Percentiles rank a stretch among this genome's conserved stretches.
phyloP scores from a whole-genome alignment of 306 rosid species.

The Erythrophleum fordii region DNA sequence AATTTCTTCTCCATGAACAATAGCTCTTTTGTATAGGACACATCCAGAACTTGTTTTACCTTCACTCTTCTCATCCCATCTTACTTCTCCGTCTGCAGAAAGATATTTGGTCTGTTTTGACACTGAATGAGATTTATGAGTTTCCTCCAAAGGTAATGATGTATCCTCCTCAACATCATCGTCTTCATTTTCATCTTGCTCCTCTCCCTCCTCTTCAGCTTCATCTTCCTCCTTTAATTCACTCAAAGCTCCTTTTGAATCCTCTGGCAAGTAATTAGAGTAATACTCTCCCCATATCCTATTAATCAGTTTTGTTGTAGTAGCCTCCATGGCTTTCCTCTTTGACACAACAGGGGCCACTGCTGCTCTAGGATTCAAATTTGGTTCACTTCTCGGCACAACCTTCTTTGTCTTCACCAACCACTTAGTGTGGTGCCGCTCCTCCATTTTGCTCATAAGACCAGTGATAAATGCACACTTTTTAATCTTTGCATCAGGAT shows the following conservation, averaged over 20 bases:
- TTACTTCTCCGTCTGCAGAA: slow-evolving; percentile 50
- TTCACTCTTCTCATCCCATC: slow-evolving; percentile 66
- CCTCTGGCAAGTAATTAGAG: slow-evolving; percentile 77
- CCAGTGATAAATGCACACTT: slow-evolving; percentile 81
- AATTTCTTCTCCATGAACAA: slow-evolving; percentile 66
- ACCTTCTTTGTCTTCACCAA: slow-evolving; percentile 66
- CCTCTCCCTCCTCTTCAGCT: slow-evolving; percentile 51
- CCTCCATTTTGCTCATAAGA: slow-evolving; percentile 83
- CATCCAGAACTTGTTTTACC: slow-evolving; percentile 68
- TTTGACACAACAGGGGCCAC: slow-evolving; percentile 70
- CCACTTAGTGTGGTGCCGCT: slow-evolving; percentile 95
- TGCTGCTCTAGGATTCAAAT: slow-evolving; percentile 87
- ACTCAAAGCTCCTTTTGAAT: slow-evolving; percentile 42
- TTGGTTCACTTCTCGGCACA: slow-evolving; percentile 56
- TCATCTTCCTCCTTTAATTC: slow-evolving; percentile 75
- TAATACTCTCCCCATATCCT: slow-evolving; percentile 95
- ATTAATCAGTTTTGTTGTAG: slow-evolving; percentile 82
- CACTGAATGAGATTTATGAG: slow-evolving; percentile 46
- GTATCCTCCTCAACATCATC: slow-evolving; percentile 66
- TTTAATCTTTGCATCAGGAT: slow-evolving; percentile 72
- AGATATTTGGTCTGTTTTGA: slow-evolving; percentile 48
- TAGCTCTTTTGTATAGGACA: slow-evolving; percentile 58
- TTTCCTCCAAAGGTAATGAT: slow-evolving; percentile 43
- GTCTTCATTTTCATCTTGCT: slow-evolving; percentile 75
- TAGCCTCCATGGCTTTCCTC: slow-evolving; percentile 91